phyloP scores from a whole-genome alignment of 192 early-diverging fungal species.

The Coemansia sp. region DNA sequence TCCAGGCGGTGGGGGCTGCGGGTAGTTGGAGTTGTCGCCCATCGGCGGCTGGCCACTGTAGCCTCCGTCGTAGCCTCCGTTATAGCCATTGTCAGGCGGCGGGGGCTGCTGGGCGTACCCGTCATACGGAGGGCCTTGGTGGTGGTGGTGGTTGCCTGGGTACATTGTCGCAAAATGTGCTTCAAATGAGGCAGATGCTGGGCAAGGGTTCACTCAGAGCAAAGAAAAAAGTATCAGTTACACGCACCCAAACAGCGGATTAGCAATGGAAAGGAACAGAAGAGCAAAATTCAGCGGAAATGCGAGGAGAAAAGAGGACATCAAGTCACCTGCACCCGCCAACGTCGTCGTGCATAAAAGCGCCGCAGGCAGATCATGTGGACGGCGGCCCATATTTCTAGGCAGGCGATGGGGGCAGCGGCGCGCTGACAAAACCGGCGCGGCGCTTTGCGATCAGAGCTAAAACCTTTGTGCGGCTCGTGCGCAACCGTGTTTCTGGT shows the following conservation, averaged over 20 bases:
- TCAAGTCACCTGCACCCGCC: not conserved
- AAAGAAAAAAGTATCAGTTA: not conserved
- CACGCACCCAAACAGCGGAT: not conserved
- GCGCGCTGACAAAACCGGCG: not conserved
- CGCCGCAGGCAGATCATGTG: constrained; percentile 5
- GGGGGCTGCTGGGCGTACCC: constrained; percentile 2
- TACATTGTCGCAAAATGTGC: constrained; percentile 22
- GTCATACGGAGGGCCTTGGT: constrained; percentile 15
- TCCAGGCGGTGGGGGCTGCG: not conserved
- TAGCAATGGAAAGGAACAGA: not conserved
- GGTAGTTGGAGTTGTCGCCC: not conserved
- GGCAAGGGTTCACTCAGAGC: not conserved
- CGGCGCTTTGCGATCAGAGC: not conserved
- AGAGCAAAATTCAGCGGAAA: not conserved
- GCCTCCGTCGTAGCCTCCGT: not conserved
- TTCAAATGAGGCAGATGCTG: not conserved
- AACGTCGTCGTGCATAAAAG: not conserved
- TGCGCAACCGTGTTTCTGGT: constrained; percentile 47
- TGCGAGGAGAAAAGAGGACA: not conserved
- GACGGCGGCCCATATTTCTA: constrained; percentile 1
- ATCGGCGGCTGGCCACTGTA: not conserved
- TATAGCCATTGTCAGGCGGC: not conserved
- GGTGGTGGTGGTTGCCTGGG: constrained; percentile 31
- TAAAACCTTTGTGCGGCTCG: constrained; percentile 39
- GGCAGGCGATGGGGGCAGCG: not conserved